Percentiles rank a stretch among this genome's conserved stretches.
These are phyloP conservation scores for Pyrenopolyporus hunteri DNA, from an alignment of 495 filamentous ascomycete genomes.

Conservation along the genomic window DNA sequence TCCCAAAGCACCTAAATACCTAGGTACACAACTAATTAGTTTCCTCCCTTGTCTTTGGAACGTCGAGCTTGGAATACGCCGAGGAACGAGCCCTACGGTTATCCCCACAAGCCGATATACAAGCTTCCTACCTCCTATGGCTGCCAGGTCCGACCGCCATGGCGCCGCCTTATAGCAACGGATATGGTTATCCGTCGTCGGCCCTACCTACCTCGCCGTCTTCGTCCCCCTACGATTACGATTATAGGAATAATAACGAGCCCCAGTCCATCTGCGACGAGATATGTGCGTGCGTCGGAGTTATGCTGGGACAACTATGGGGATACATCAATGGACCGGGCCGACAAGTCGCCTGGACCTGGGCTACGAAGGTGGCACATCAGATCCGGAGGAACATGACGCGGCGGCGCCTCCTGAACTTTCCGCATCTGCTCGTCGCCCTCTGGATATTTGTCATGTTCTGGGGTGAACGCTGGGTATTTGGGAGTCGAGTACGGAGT, in stretches of 20 bases:
- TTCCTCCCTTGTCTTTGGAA: neutral
- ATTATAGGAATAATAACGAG: constrained; percentile 28
- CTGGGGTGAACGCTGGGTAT: constrained; percentile 86
- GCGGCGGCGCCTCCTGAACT: constrained; percentile 56
- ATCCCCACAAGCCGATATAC: neutral
- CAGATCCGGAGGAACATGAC: constrained; percentile 50
- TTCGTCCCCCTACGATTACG: constrained; percentile 30
- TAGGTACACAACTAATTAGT: too few relatives aligned
- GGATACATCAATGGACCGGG: constrained; percentile 44
- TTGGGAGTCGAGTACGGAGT: constrained; percentile 66
- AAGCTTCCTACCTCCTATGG: constrained; percentile 38
- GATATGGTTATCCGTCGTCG: constrained; percentile 32
- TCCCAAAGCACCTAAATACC: neutral
- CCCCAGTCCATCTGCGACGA: constrained; percentile 45
- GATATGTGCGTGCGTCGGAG: constrained; percentile 20
- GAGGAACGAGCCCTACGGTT: constrained; percentile 8
- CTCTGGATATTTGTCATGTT: constrained; percentile 81
- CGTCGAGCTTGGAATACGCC: neutral
- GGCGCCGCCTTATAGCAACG: constrained; percentile 49
- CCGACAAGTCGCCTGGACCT: constrained; percentile 38
- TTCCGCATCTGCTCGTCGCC: constrained; percentile 69
- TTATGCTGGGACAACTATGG: constrained; percentile 43
- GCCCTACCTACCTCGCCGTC: constrained; percentile 18
- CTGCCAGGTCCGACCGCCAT: constrained; percentile 39
- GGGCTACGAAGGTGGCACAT: constrained; percentile 37